Evolutionary conservation across 2,329 filamentous ascomycete species (phyloP).

Genomic region (Cryphonectria japonica): DNA sequence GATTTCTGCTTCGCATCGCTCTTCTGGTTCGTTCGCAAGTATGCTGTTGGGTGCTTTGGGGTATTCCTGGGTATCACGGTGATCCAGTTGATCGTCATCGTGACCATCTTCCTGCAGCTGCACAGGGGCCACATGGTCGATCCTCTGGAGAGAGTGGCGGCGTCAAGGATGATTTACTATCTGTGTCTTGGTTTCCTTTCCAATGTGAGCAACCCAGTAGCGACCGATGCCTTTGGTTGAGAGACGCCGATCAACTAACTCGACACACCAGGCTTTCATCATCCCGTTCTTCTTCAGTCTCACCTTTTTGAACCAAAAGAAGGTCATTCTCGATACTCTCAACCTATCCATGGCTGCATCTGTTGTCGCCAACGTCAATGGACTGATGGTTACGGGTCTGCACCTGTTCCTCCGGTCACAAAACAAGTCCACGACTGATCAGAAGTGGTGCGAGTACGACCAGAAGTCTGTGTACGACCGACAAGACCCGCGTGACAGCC

Average conservation of each 20-base stretch:
- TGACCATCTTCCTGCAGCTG: conserved; percentile 61
- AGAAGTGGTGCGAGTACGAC: conserved; percentile 50
- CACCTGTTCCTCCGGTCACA: conserved; percentile 71
- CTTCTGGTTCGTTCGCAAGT: conserved; percentile 68
- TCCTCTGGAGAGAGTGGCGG: conserved; percentile 62
- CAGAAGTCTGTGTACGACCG: conserved; percentile 51
- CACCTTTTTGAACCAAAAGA: conserved; percentile 47
- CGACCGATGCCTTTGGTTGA: background rate
- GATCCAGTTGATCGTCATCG: conserved; percentile 53
- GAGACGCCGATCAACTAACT: conserved; percentile 1
- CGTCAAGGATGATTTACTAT: conserved; percentile 73
- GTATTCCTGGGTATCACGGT: conserved; percentile 56
- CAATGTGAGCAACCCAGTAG: conserved; percentile 50
- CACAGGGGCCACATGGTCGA: conserved; percentile 59
- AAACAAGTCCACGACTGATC: conserved; percentile 58
- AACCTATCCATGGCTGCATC: conserved; percentile 65
- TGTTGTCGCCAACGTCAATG: conserved; percentile 68
- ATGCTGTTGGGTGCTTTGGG: conserved; percentile 60
- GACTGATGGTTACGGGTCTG: conserved; percentile 66
- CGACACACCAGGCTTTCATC: conserved; percentile 52
- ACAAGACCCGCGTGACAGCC: conserved; percentile 40
- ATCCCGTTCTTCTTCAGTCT: conserved; percentile 67
- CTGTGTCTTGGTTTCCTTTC: conserved; percentile 59
- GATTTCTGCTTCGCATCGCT: conserved; percentile 69
- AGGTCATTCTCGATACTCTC: conserved; percentile 45